Evolutionary conservation across 2,329 filamentous ascomycete genomes (phyloP), one percentile per base, ranked within the genome.

Genomic region (Stagonosporopsis vannaccii): DNA sequence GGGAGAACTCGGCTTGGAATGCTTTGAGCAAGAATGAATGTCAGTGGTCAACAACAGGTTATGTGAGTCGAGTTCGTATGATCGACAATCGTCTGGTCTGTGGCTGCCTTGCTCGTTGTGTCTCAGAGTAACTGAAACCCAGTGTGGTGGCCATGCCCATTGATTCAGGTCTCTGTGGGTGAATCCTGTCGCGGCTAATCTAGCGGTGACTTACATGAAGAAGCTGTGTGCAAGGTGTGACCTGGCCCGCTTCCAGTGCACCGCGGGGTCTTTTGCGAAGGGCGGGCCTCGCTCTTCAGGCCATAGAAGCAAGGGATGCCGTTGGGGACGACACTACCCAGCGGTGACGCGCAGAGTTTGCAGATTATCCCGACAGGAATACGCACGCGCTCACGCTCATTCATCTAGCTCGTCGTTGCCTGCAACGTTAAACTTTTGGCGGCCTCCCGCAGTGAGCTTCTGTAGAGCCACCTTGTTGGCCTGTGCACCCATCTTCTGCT

Each of bases 401-500:
- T 76, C 75, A 61, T 77, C 74, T 71, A 75, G 69, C 64, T 91
- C 85, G 71, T 90, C 87, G 76, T 80, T 80, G 82, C 80, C 83
- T 78, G 82, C 90, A 80, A 96, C 88, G 80, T 88, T 93, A 81
- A 98, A 92, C 82, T 91, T 96, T 78, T 89, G 92, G 71, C 93
- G 87, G 68, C 90, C 90, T 72, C 85, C 85, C 69, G 90, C 90
- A 62, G 90, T 94, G 72, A 98, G 88, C 76, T 92, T 89, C 79
- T 96, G 92, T 71, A 97, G 81, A 68, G 91, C 90, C 71, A 98
- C 90, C 80, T 93, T 95, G 80, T 96, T 91, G 75, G 90, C 86
- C 80, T 98, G 94, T 58, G 89, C 87, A 60, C 91, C 91, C 72
- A 96, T 90, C 84, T 97, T 99, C 84, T 91, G 90, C 79, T 96